Conservation (phyloP, 805 yeast species). For the Saccharomycopsis sp. region DNA sequence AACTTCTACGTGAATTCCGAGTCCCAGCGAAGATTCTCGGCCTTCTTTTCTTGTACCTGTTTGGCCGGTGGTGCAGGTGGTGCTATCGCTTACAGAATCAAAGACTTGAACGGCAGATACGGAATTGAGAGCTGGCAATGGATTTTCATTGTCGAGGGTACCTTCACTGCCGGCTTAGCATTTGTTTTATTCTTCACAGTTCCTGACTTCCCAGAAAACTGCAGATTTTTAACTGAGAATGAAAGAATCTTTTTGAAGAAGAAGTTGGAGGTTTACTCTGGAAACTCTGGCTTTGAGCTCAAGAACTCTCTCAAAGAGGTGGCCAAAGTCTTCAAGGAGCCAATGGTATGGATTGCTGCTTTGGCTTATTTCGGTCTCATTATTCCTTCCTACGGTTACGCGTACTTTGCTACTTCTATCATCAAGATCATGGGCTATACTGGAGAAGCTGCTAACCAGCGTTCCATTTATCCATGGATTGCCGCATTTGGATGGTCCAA, state of each 20-base stretch:
- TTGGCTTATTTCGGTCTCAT: constrained; percentile 57
- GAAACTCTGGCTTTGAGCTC: constrained; percentile 43
- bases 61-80: constrained; percentile 79
- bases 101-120: constrained; percentile 40
- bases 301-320: constrained; percentile 43
- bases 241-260: constrained; percentile 49
- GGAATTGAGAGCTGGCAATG: constrained; percentile 46
- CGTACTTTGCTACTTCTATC: constrained; percentile 65
- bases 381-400: constrained; percentile 71
- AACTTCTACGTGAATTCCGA: constrained; percentile 60
- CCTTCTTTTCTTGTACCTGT: constrained; percentile 64
- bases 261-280: constrained; percentile 50
- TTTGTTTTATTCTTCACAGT: constrained; percentile 39
- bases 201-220: constrained; percentile 69
- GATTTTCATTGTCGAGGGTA: constrained; percentile 46
- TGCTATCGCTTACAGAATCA: constrained; percentile 58
- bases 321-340: constrained; percentile 48
- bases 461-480: constrained; percentile 84
- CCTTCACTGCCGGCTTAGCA: constrained; percentile 30
- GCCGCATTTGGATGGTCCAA: constrained; percentile 64
- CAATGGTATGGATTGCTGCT: constrained; percentile 50
- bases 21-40: constrained; percentile 61
- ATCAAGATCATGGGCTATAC: constrained; percentile 56
- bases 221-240: constrained; percentile 43
- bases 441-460: constrained; percentile 67